Base-by-base conservation (phyloP, 2,329 filamentous ascomycete species). In the Aotearoamyces nothofagi region DNA sequence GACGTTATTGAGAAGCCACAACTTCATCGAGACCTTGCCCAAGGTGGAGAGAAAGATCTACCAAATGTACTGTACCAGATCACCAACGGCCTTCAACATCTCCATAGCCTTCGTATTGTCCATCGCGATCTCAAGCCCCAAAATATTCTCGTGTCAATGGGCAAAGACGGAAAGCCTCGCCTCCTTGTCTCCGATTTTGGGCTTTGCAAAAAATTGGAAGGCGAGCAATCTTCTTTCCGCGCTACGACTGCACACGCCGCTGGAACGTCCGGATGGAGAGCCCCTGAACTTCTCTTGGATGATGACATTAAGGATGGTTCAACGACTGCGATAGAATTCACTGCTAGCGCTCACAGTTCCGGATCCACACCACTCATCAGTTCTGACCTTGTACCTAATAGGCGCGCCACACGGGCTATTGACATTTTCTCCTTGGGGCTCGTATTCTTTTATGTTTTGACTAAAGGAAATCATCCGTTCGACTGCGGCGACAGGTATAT, bases 401-500 rank as follows among this genome's bases (percentile, higher is more conserved):
- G 84, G 34, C 79, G 90, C 29, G 87, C 92, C 5, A 98, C 92
- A 25, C 78, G 90, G 25, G 82, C 90, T 6, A 94, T 96, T 36
- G 90, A 98, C 49, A 93, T 98, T 15, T 98, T 98, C 57, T 93
- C 86, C 0, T 67, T 98, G 19, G 90, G 90, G 1, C 78, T 93
- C 30, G 84, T 98, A n/a, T 98, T 94, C 60, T 96, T 86, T 57
- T 98, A 94, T 51, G 86, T 96, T n/a, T 64, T 98, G 34, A 94
- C 87, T 2, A 80, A 84, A 37, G 90, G 90, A 10, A 71, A 68
- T 2, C 90, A 98, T 51, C 90, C 90, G 0, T 98, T 92, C 45
- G 87, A 94, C 49, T 86, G 84, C 37, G 86, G 90, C 32, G 84
- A 90, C 47, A 75, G 83, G 27, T 96, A 90, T 60, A 92, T 92